Conservation (phyloP, 208 protist genomes). For the Angomonas ambiguus region DNA sequence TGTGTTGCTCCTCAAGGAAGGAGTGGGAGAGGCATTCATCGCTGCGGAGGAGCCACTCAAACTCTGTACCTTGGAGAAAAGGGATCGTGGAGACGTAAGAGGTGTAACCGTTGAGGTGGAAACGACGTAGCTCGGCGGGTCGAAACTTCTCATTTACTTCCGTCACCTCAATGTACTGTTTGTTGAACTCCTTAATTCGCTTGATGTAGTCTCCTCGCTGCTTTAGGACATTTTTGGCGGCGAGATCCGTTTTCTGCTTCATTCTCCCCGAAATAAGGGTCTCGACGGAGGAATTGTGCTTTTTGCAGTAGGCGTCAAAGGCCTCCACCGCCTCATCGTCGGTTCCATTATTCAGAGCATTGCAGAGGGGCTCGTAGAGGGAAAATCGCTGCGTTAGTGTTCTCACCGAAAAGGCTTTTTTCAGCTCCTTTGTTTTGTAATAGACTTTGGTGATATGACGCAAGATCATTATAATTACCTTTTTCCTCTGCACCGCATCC, state of each 20-base stretch:
- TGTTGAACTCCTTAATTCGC: constrained; percentile 70
- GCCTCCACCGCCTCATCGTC: constrained; percentile 33
- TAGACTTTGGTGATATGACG: constrained; percentile 62
- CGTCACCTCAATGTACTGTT: constrained; percentile 33
- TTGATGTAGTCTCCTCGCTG: constrained; percentile 76
- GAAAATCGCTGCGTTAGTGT: constrained; percentile 73
- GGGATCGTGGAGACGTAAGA: constrained; percentile 47
- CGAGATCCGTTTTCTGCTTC: constrained; percentile 63
- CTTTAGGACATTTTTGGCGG: constrained; percentile 59
- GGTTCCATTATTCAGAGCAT: constrained; percentile 26
- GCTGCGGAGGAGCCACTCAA: constrained; percentile 38
- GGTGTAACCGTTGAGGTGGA: constrained; percentile 42
- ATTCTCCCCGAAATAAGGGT: constrained; percentile 64
- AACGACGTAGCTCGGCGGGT: constrained; percentile 22
- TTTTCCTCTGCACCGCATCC: constrained; percentile 36
- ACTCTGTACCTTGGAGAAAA: constrained; percentile 34
- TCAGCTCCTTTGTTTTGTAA: constrained; percentile 54
- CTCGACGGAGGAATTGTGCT: constrained; percentile 48
- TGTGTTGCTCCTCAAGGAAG: neutral
- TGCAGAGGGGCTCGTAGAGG: constrained; percentile 64
- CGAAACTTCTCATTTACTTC: constrained; percentile 36
- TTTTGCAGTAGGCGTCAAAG: constrained; percentile 55
- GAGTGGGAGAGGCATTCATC: constrained; percentile 4
- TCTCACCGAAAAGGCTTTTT: constrained; percentile 57
- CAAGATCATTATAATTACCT: constrained; percentile 50